These are phyloP conservation scores for Leptographium flavum DNA, from an alignment of 2,329 filamentous ascomycete genomes.

Conservation along the genomic window DNA sequence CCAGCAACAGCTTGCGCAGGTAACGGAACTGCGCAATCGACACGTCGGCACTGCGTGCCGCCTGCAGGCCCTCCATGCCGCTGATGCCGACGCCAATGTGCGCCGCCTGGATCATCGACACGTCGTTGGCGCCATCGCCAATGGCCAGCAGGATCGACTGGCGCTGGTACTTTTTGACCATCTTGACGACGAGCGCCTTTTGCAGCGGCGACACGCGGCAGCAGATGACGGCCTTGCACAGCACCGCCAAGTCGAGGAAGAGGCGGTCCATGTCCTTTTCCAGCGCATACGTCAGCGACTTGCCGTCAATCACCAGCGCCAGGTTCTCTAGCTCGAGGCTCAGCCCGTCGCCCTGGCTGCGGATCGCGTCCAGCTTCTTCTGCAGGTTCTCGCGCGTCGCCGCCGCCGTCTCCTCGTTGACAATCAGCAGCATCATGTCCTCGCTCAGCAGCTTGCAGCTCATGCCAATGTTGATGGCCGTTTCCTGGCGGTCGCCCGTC, in stretches of 20 bases:
- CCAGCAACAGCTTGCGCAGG: constrained; percentile 81
- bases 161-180: constrained; percentile 84
- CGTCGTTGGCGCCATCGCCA: constrained; percentile 94
- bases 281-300: constrained; percentile 82
- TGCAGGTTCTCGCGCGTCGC: constrained; percentile 78
- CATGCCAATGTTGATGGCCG: constrained; percentile 99
- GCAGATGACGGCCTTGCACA: constrained; percentile 98
- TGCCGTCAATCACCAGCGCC: constrained; percentile 89
- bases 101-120: constrained; percentile 99
- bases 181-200: constrained; percentile 93
- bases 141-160: constrained; percentile 89
- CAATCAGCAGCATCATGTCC: constrained; percentile 93
- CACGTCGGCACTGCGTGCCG: constrained; percentile 88
- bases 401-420: constrained; percentile 75
- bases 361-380: constrained; percentile 87
- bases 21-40: constrained; percentile 93
- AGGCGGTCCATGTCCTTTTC: constrained; percentile 89
- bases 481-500: constrained; percentile 95
- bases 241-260: constrained; percentile 82
- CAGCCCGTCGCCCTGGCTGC: constrained; percentile 62
- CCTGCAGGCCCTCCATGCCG: constrained; percentile 91
- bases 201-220: constrained; percentile 93
- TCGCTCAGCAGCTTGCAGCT: constrained; percentile 97
- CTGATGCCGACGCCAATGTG: constrained; percentile 97
- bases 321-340: constrained; percentile 67